Evolutionary conservation across 164 flowering plant species (phyloP).

Genomic region (Magnolia officinalis): DNA sequence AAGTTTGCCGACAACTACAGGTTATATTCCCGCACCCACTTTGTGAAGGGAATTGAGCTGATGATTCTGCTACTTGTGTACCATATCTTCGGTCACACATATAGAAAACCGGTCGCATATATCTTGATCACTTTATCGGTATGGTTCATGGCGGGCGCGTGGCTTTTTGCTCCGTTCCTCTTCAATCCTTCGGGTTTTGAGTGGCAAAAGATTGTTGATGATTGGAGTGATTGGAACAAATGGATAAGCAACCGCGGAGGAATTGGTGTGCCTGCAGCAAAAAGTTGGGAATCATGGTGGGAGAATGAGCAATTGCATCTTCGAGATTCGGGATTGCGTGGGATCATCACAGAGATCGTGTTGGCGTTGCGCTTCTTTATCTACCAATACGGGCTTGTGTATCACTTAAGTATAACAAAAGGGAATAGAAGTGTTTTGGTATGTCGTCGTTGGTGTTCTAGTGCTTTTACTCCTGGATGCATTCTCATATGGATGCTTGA

Average conservation of each 20-base stretch:
- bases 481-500: not conserved
- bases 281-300: slow-evolving; percentile 99
- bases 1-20: slow-evolving; percentile 96
- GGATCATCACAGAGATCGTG: slow-evolving; percentile 65
- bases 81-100: slow-evolving; percentile 69
- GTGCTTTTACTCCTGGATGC: not conserved
- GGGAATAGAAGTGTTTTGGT: slow-evolving; percentile 61
- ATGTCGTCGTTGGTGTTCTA: slow-evolving; percentile 12
- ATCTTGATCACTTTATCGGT: slow-evolving; percentile 77
- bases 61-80: slow-evolving; percentile 84
- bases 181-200: slow-evolving; percentile 98
- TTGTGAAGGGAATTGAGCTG: slow-evolving; percentile 91
- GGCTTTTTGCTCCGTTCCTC: slow-evolving; percentile 98
- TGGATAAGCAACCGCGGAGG: slow-evolving; percentile 95
- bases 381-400: slow-evolving; percentile 94
- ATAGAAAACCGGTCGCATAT: slow-evolving; percentile 66
- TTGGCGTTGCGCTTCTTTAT: slow-evolving; percentile 78
- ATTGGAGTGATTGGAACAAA: slow-evolving; percentile 96
- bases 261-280: slow-evolving; percentile 82
- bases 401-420: slow-evolving; percentile 65
- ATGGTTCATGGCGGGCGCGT: slow-evolving; percentile 98
- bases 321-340: slow-evolving; percentile 75
- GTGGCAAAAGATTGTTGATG: slow-evolving; percentile 99
- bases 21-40: slow-evolving; percentile 92
- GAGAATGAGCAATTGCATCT: slow-evolving; percentile 96